Percentiles rank a stretch among this genome's conserved stretches.
These are phyloP conservation scores for Claviceps pazoutovae DNA, from an alignment of 2,329 filamentous ascomycete species.

Conservation along the genomic window DNA sequence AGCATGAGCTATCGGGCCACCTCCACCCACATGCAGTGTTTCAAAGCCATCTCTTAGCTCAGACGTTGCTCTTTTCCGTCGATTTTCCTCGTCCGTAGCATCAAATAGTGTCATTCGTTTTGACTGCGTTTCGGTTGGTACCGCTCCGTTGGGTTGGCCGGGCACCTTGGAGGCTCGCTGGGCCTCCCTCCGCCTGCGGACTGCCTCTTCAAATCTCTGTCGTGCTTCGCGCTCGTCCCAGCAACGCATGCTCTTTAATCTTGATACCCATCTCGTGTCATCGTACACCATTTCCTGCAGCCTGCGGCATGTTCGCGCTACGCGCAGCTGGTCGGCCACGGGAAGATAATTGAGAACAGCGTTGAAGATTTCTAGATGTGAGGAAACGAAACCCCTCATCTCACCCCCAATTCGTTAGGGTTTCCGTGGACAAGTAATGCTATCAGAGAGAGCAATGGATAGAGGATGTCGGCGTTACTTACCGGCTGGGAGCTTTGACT, in stretches of 20 bases:
- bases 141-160: conserved; percentile 9
- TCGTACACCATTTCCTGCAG: conserved; percentile 98
- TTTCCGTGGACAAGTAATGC: background rate
- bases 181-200: conserved; percentile 43
- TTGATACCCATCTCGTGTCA: conserved; percentile 85
- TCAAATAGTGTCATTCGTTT: conserved; percentile 52
- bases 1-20: conserved; percentile 6
- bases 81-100: conserved; percentile 52
- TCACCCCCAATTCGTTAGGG: too few species aligned
- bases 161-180: conserved; percentile 12
- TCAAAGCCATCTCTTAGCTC: conserved; percentile 58
- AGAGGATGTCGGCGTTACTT: conserved; percentile 8
- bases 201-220: conserved; percentile 60
- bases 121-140: conserved; percentile 6
- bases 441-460: background rate
- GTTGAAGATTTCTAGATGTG: conserved; percentile 62
- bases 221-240: conserved; percentile 88
- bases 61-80: conserved; percentile 26
- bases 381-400: too few species aligned
- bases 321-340: conserved; percentile 70
- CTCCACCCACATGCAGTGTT: conserved; percentile 45
- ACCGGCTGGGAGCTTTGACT: conserved; percentile 74
- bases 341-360: conserved; percentile 82
- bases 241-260: conserved; percentile 72
- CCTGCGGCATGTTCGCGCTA: conserved; percentile 69